Conservation (phyloP, 2,329 filamentous ascomycete genomes). For the Shiraia bambusicola region DNA sequence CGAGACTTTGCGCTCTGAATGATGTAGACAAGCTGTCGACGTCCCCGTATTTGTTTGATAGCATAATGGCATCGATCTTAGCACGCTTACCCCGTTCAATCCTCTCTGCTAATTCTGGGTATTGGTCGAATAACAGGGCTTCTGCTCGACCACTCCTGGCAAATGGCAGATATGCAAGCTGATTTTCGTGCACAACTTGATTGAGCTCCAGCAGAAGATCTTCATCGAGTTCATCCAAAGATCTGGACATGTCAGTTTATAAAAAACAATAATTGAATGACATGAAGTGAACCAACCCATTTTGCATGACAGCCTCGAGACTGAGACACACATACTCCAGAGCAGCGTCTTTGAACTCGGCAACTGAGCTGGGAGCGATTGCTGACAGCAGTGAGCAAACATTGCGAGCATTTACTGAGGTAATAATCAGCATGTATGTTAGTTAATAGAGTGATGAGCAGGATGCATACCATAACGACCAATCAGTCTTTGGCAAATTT, state of each 20-base stretch:
- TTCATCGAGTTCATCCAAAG: conserved; percentile 81
- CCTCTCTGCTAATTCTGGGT: conserved; percentile 64
- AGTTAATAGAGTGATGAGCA: conserved; percentile 13
- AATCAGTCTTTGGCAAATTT: conserved; percentile 83
- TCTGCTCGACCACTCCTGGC: conserved; percentile 75
- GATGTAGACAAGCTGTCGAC: conserved; percentile 67
- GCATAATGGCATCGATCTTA: conserved; percentile 74
- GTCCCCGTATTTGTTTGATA: conserved; percentile 64
- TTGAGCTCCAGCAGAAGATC: conserved; percentile 82
- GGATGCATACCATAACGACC: conserved; percentile 67
- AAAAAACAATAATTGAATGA: not conserved
- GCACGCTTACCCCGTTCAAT: conserved; percentile 69
- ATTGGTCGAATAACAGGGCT: conserved; percentile 61
- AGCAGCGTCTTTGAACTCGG: conserved; percentile 82
- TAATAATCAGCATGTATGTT: conserved; percentile 5
- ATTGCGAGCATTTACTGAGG: conserved; percentile 60
- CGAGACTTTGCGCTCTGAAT: conserved; percentile 63
- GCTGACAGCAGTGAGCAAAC: conserved; percentile 82
- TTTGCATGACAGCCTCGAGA: conserved; percentile 88
- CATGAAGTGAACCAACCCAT: conserved; percentile 55
- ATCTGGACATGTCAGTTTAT: conserved; percentile 45
- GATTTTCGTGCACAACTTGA: conserved; percentile 75
- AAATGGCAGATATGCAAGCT: conserved; percentile 74
- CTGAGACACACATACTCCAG: conserved; percentile 91
- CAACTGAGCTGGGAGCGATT: conserved; percentile 79